Conservation (phyloP, 2,329 filamentous ascomycete genomes). For the Coniochaeta sp. region DNA sequence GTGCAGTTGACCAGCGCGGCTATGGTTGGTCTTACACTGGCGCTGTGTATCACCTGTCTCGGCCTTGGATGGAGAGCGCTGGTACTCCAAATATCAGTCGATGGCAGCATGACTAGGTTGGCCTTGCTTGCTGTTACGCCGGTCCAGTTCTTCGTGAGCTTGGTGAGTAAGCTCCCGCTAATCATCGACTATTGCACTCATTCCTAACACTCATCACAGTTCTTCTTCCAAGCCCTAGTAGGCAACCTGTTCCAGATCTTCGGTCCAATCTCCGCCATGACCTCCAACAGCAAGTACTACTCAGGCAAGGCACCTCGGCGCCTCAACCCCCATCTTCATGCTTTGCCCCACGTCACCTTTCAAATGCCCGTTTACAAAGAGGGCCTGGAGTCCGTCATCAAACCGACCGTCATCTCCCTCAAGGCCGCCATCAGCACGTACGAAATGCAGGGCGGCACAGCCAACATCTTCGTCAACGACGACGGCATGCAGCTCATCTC, state of each 20-base stretch:
- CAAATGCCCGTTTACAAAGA: slow-evolving; percentile 46
- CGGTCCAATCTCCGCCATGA: slow-evolving; percentile 39
- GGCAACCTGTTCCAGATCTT: slow-evolving; percentile 42
- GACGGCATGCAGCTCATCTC: slow-evolving; percentile 59
- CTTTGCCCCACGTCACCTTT: slow-evolving; percentile 40
- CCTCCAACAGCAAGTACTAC: slow-evolving; percentile 38
- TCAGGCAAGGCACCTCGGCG: slow-evolving; percentile 30
- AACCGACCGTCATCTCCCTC: slow-evolving; percentile 47
- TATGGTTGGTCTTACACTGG: slow-evolving; percentile 44
- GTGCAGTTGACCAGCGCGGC: slow-evolving; percentile 48
- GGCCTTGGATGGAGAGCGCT: slow-evolving; percentile 50
- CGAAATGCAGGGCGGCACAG: slow-evolving; percentile 56
- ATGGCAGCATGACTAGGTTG: slow-evolving; percentile 45
- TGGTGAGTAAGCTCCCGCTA: slow-evolving; percentile 27
- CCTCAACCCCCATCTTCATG: slow-evolving; percentile 28
- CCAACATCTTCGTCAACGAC: slow-evolving; percentile 63
- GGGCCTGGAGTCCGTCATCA: slow-evolving; percentile 40
- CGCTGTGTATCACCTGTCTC: slow-evolving; percentile 43
- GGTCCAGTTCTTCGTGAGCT: slow-evolving; percentile 50
- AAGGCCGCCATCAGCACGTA: slow-evolving; percentile 53
- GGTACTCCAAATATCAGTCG: slow-evolving; percentile 45
- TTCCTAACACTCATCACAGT: slow-evolving; percentile 14
- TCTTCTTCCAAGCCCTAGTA: slow-evolving; percentile 45
- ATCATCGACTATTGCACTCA: not conserved
- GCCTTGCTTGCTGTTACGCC: slow-evolving; percentile 45